Conservation (phyloP, 2,329 filamentous ascomycete species). For the Neofusicoccum laricinum region DNA sequence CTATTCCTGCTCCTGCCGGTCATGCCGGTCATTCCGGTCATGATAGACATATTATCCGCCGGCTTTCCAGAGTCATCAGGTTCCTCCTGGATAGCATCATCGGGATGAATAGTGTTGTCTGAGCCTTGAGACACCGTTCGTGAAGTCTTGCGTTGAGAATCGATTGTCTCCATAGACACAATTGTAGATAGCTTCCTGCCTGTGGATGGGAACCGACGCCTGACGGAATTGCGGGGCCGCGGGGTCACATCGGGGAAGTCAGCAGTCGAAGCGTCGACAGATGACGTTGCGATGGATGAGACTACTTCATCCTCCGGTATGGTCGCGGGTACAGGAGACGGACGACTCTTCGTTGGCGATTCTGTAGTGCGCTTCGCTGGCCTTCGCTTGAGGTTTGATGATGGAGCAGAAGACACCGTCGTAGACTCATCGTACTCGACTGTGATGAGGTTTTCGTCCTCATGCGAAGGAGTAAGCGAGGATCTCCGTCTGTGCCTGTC, state of each 20-base stretch:
- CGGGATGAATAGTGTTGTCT: constrained; percentile 13
- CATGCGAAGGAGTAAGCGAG: constrained; percentile 24
- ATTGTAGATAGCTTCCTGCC: constrained; percentile 59
- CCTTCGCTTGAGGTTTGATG: constrained; percentile 33
- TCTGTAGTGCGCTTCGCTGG: constrained; percentile 35
- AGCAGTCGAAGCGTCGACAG: constrained; percentile 31
- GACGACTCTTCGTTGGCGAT: constrained; percentile 40
- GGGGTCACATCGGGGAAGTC: constrained; percentile 32
- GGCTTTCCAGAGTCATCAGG: constrained; percentile 1
- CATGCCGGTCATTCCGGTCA: constrained; percentile 10
- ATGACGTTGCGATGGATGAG: constrained; percentile 32
- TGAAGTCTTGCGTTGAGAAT: constrained; percentile 25
- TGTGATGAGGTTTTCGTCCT: constrained; percentile 20
- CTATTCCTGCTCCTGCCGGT: constrained; percentile 44
- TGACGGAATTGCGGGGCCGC: constrained; percentile 23
- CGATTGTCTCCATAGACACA: constrained; percentile 54
- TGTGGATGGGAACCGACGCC: constrained; percentile 50
- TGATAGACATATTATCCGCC: constrained; percentile 6
- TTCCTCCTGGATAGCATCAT: constrained; percentile 16
- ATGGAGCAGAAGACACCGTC: not conserved
- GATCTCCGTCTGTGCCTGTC: constrained; percentile 20
- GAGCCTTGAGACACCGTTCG: constrained; percentile 2
- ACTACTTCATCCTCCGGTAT: constrained; percentile 26
- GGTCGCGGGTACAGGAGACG: constrained; percentile 26
- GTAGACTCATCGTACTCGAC: constrained; percentile 16